Base-by-base conservation (phyloP, 331 rosid genomes). In the Ulmus americana region DNA sequence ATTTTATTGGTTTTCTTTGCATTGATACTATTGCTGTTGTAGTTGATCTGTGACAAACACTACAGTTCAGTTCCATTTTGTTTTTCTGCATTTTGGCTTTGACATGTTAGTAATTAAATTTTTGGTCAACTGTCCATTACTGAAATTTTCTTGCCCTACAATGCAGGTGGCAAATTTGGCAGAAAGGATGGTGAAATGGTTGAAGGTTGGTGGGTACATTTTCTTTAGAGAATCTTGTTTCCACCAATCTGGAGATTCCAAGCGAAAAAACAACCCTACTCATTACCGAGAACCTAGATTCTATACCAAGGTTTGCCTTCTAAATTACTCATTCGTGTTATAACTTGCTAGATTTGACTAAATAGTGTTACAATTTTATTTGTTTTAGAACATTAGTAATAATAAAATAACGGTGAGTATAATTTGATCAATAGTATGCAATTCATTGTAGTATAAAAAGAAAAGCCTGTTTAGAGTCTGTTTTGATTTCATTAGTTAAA, bases 171-270 rank as follows among this genome's bases (percentile, higher is more conserved):
- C 77, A 55, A 67, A 68, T 28, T 81, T 92, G 75, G 91, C 88
- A 6, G 84, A 67, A 70, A 83, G 86, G 70, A 86, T 88, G 96
- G 78, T 88, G 44, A 85, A 77, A 76, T 92, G 98, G 98, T 59
- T 92, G 60, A 88, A 81, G 80, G 94, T 81, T 45, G 98, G 80
- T 48, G 98, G 98, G 6, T 74, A 71, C 56, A 78, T 92, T 72
- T 92, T 88, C 80, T 92, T 92, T 45, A 73, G 98, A 66, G 98
- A 92, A 64, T 92, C 98, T 70, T 92, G 96, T 76, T 92, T 86
- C 76, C 98, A 92, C 69, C 98, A 85, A 80, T 92, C 98, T 41
- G 98, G 98, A 58, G 98, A 92, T 73, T 85, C 89, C 0, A 88
- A 92, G 83, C 78, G 98, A 65, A 86, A 89, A 57, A 77, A 82